Conservation (phyloP, 768 basidiomycete species). For the Pleurotus tuoliensis region DNA sequence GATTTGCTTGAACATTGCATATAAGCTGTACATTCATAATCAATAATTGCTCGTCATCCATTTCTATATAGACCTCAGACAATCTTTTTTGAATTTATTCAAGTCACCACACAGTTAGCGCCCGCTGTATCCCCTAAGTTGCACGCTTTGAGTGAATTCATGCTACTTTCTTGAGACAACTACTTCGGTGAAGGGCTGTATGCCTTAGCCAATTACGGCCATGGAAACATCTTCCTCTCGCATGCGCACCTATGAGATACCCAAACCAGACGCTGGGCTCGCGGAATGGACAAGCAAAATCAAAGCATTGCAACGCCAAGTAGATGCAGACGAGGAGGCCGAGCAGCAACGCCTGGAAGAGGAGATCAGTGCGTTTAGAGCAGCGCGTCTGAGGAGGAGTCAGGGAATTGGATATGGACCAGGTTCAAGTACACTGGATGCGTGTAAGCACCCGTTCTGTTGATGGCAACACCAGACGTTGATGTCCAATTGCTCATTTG, state of each 20-base stretch:
- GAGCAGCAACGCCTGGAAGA: slow-evolving; percentile 69
- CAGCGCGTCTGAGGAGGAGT: slow-evolving; percentile 47
- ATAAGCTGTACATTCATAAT: no score
- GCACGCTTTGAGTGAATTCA: neutral
- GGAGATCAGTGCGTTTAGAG: slow-evolving; percentile 54
- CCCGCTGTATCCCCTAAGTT: no score
- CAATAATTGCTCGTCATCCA: no score
- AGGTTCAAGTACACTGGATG: slow-evolving; percentile 35
- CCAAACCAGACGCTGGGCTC: slow-evolving; percentile 61
- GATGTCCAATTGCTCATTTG: neutral
- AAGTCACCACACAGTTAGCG: no score
- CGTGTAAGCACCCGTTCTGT: slow-evolving; percentile 34
- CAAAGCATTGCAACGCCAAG: slow-evolving; percentile 74
- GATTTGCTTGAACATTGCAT: slow-evolving; percentile 3
- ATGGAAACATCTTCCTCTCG: slow-evolving; percentile 10
- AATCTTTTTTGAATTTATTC: no score
- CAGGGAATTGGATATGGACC: slow-evolving; percentile 29
- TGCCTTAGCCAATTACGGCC: neutral
- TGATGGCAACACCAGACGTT: neutral
- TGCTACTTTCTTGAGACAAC: no score
- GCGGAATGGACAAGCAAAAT: slow-evolving; percentile 82
- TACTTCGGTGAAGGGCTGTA: neutral
- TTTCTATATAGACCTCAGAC: no score
- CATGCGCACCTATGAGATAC: slow-evolving; percentile 30
- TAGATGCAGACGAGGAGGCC: slow-evolving; percentile 76